Evolutionary conservation across 192 early-diverging fungal species (phyloP).

Genomic region (Lobulomyces angularis): DNA sequence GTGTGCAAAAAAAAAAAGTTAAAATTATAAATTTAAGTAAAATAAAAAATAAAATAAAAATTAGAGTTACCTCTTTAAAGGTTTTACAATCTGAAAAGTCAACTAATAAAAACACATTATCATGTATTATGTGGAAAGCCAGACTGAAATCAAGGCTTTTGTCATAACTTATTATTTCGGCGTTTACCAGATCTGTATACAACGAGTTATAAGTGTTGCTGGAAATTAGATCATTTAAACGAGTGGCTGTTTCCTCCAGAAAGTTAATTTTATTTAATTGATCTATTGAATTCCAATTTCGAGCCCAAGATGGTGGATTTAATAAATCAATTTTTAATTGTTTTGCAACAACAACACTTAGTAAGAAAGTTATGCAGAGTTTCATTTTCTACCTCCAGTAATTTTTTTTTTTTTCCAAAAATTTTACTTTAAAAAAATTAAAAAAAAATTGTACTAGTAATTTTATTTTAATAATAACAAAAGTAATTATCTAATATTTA

Average conservation of each 20-base stretch:
- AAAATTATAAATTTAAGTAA: slow-evolving; percentile 7
- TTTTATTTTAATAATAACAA: slow-evolving; percentile 6
- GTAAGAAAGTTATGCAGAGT: neutral
- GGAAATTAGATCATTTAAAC: no score
- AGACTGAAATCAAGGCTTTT: no score
- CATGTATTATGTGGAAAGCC: no score
- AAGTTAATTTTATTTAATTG: slow-evolving; percentile 1
- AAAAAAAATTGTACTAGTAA: slow-evolving; percentile 5
- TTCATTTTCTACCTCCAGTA: slow-evolving; percentile 2
- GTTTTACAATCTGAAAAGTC: neutral
- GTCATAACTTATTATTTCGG: neutral
- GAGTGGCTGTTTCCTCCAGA: slow-evolving; percentile 8
- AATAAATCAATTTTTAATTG: neutral
- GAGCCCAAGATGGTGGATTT: slow-evolving; percentile 1
- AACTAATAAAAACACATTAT: no score
- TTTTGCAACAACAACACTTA: neutral
- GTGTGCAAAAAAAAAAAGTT: slow-evolving; percentile 1
- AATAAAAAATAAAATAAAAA: slow-evolving; percentile 9
- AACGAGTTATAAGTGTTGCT: no score
- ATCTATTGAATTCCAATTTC: neutral
- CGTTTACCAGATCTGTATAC: neutral
- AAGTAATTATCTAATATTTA: slow-evolving; percentile 2
- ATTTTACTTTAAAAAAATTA: slow-evolving; percentile 3
- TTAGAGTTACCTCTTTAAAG: neutral
- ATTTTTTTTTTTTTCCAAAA: slow-evolving; percentile 1